Percentiles rank a stretch among this genome's conserved stretches.
Evolutionary conservation across 176 grass and related monocot genomes (phyloP).

Genomic region (Aegilops sharonensis): DNA sequence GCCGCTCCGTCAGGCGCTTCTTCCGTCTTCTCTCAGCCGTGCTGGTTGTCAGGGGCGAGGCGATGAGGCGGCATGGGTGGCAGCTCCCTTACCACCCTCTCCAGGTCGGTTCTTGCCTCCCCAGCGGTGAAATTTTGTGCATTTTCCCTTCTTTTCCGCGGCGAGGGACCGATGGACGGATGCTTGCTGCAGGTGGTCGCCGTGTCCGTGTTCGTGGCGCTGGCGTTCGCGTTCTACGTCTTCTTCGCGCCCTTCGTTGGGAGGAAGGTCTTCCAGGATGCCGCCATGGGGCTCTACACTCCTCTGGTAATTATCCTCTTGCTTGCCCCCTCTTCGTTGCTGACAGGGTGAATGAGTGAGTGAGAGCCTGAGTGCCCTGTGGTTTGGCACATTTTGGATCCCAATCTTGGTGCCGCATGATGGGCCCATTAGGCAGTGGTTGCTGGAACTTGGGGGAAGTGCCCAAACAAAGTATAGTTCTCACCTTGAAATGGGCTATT

Average conservation of each 20-base stretch:
- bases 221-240: constrained; percentile 98
- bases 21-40: background rate
- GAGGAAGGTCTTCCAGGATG: constrained; percentile 71
- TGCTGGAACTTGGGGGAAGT: constrained; percentile 29
- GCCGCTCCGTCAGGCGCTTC: background rate
- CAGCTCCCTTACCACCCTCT: constrained; percentile 98
- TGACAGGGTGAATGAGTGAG: background rate
- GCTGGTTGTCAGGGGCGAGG: constrained; percentile 1
- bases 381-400: constrained; percentile 33
- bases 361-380: constrained; percentile 10
- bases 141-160: background rate
- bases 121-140: background rate
- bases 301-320: constrained; percentile 60
- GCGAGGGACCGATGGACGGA: background rate
- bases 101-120: constrained; percentile 43
- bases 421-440: constrained; percentile 28
- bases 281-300: constrained; percentile 83
- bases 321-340: background rate
- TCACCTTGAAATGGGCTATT: constrained; percentile 25
- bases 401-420: constrained; percentile 30
- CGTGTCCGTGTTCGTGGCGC: constrained; percentile 88
- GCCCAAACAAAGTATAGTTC: constrained; percentile 22
- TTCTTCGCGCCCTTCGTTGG: constrained; percentile 96
- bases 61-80: constrained; percentile 97
- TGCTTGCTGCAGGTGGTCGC: constrained; percentile 71